Evolutionary conservation across 2,329 filamentous ascomycete species (phyloP).

Genomic region (Pseudocercospora cruenta): DNA sequence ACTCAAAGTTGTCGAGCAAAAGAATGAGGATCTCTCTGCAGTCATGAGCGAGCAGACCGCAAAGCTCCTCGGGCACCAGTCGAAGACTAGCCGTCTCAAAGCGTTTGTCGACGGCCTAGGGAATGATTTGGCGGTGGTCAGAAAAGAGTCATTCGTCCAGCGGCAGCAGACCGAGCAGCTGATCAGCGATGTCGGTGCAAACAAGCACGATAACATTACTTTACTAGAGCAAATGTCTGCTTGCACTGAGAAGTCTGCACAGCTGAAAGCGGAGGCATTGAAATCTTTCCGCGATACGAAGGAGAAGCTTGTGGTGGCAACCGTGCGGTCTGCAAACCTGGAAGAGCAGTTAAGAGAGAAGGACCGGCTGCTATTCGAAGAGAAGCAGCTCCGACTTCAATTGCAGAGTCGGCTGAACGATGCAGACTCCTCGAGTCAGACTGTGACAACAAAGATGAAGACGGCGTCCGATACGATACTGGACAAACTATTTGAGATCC

Average conservation of each 20-base stretch:
- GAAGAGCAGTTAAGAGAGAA: conserved; percentile 29
- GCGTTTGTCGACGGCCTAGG: conserved; percentile 31
- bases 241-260: conserved; percentile 19
- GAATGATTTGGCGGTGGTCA: conserved; percentile 28
- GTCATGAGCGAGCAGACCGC: conserved; percentile 20
- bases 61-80: conserved; percentile 17
- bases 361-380: conserved; percentile 27
- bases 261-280: conserved; percentile 25
- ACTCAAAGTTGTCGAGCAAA: conserved; percentile 11
- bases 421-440: conserved; percentile 12
- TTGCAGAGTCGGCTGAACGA: conserved; percentile 28
- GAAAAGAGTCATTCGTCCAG: conserved; percentile 17
- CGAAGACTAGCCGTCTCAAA: conserved; percentile 27
- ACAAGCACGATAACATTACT: conserved; percentile 13
- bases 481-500: conserved; percentile 32
- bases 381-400: conserved; percentile 29
- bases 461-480: conserved; percentile 21
- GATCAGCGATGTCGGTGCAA: conserved; percentile 13
- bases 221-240: conserved; percentile 22
- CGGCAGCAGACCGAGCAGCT: conserved; percentile 19
- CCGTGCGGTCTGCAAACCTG: conserved; percentile 22
- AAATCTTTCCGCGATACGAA: conserved; percentile 23
- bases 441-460: conserved; percentile 21
- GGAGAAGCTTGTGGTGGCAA: conserved; percentile 22
- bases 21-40: conserved; percentile 17